Evolutionary conservation across 1,284 basidiomycete genomes (phyloP).

Genomic region (Apiotrichum veenhuisii): DNA sequence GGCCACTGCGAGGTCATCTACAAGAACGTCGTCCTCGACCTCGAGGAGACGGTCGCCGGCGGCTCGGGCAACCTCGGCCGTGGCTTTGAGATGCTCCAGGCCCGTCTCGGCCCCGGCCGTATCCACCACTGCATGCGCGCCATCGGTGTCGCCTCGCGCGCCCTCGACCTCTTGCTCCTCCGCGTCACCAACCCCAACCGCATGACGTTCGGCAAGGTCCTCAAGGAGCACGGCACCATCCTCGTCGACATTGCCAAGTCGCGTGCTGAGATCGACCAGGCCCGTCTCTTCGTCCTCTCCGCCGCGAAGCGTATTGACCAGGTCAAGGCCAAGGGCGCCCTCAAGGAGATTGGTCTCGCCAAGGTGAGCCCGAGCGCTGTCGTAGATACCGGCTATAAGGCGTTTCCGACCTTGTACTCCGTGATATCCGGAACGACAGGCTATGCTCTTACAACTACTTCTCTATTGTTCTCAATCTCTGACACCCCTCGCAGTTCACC

Average conservation of each 20-base stretch:
- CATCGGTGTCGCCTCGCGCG: conserved; percentile 79
- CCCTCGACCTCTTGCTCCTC: conserved; percentile 82
- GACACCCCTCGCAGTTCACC: conserved; percentile 62
- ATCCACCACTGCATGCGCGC: conserved; percentile 99
- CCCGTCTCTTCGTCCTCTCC: conserved; percentile 80
- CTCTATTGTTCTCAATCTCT: not conserved
- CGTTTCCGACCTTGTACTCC: not conserved
- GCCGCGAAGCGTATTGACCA: conserved; percentile 94
- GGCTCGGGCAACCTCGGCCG: conserved; percentile 71
- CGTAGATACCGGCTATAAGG: not conserved
- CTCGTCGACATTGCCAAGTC: conserved; percentile 85
- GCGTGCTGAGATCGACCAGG: conserved; percentile 85
- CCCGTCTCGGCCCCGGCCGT: conserved; percentile 89
- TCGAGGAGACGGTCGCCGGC: conserved; percentile 59
- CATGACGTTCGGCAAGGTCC: conserved; percentile 89
- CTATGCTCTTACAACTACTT: not conserved
- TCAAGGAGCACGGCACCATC: conserved; percentile 88
- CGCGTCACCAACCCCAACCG: conserved; percentile 86
- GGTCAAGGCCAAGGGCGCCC: conserved; percentile 82
- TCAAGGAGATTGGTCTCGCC: conserved; percentile 95
- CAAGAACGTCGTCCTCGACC: conserved; percentile 86
- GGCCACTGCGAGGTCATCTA: conserved; percentile 95
- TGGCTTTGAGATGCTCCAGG: conserved; percentile 97
- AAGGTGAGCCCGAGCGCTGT: conserved; percentile 59
- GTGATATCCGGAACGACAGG: not conserved